Percentiles rank a stretch among this genome's conserved stretches.
Conservation (phyloP, 805 yeast species). For the Huiozyma naganishii region DNA sequence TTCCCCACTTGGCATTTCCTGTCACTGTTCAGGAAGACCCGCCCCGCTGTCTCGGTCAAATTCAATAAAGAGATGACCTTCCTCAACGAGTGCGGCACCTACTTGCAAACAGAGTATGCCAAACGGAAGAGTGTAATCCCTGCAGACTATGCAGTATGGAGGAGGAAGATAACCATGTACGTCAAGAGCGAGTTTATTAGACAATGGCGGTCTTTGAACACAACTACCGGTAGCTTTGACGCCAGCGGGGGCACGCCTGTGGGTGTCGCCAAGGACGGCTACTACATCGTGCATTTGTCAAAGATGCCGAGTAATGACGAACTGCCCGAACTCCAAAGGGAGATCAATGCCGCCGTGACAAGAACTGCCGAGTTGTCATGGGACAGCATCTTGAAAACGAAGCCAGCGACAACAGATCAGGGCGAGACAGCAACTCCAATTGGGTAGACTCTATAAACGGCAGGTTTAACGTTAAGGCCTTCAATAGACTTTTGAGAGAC, state of each 20-base stretch:
- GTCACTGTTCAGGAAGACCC: slow-evolving; percentile 20
- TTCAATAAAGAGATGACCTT: neutral
- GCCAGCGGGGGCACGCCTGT: neutral
- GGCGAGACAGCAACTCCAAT: neutral
- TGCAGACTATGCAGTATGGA: slow-evolving; percentile 17
- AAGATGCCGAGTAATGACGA: slow-evolving; percentile 16
- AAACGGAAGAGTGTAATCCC: slow-evolving; percentile 11
- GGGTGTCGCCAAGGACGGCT: slow-evolving; percentile 26
- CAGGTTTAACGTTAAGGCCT: neutral
- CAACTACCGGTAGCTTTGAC: no score
- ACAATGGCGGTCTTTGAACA: slow-evolving; percentile 16
- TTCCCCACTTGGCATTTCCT: slow-evolving; percentile 24
- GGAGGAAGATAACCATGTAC: slow-evolving; percentile 12
- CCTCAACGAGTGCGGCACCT: slow-evolving; percentile 5
- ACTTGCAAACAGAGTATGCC: slow-evolving; percentile 2
- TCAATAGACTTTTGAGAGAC: slow-evolving; percentile 2
- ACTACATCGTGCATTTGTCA: slow-evolving; percentile 16
- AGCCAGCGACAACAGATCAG: neutral
- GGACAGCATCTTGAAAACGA: slow-evolving; percentile 9
- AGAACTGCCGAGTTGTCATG: slow-evolving; percentile 15
- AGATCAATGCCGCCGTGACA: slow-evolving; percentile 12
- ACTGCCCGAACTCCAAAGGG: slow-evolving; percentile 6
- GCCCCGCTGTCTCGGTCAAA: slow-evolving; percentile 19
- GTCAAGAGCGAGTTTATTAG: slow-evolving; percentile 11
- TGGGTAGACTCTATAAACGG: slow-evolving; percentile 6